Evolutionary conservation across 139 green algal species (phyloP).

Genomic region (Nannochloris sp.): DNA sequence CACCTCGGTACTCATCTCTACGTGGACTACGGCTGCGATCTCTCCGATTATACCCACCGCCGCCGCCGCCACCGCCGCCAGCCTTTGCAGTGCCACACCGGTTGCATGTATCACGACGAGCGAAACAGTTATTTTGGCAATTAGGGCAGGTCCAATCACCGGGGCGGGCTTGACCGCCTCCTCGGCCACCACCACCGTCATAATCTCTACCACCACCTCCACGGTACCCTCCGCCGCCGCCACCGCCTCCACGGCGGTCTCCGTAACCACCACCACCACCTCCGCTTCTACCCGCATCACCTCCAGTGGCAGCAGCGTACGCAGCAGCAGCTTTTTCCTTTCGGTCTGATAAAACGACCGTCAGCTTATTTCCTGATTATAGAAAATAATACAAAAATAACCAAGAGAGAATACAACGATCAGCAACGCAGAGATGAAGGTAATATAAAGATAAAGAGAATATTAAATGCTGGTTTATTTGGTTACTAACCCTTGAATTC

Average conservation of each 20-base stretch:
- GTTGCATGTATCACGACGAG: constrained; percentile 64
- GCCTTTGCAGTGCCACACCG: constrained; percentile 53
- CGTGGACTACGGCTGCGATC: background rate
- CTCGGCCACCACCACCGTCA: background rate
- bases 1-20: constrained; percentile 1
- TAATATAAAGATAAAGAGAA: no score
- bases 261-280: background rate
- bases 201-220: background rate
- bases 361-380: constrained; percentile 1
- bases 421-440: no score
- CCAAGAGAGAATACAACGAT: no score
- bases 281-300: constrained; percentile 13
- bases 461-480: no score
- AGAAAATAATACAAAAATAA: no score
- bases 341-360: constrained; percentile 24
- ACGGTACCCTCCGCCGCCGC: constrained; percentile 1
- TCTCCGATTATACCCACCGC: background rate
- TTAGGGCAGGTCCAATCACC: constrained; percentile 72
- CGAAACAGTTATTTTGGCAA: constrained; percentile 81
- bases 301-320: background rate
- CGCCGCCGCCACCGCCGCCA: background rate
- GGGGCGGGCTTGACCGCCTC: background rate
- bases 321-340: constrained; percentile 11
- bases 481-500: constrained; percentile 55
- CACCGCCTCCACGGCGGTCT: constrained; percentile 6